Base-by-base conservation (phyloP, 2,329 filamentous ascomycete genomes). In the Fusarium sp. region DNA sequence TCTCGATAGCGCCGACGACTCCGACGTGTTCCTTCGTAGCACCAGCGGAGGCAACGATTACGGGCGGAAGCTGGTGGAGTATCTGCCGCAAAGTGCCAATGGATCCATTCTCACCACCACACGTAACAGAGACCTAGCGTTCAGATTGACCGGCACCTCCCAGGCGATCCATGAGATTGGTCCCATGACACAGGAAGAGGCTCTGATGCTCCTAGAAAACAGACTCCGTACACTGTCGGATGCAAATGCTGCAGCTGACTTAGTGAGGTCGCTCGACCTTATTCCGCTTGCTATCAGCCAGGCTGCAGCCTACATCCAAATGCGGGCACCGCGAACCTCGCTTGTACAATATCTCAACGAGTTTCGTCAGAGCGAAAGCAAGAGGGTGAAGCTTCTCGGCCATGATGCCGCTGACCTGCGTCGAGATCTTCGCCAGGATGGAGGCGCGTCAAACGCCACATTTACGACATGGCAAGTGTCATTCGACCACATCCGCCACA, bases 261-360 rank as follows among this genome's bases (percentile, higher is more conserved):
- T 45, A 12, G 42, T 45, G 23, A 18, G 15, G 8, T 7, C 23
- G 15, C 68, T 80, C 1, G 78, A 78, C 18, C 70, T 49, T 45
- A 75, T 78, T 48, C 77, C 78, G 14, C 72, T 80, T 13, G 78
- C 78, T 13, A 76, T 80, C 23, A 65, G 62, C 30, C 78, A 80
- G 45, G 76, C 78, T 17, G 75, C 74, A 2, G 64, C 71, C 44
- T 79, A 77, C 53, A 77, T 79, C 55, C 45, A 52, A 1, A 61
- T 60, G 18, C 57, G 70, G 23, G 37, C 11, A 14, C 75, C 73
- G 2, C 67, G 64, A 40, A 63, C 55, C 18, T 74, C 78, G 0
- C 62, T 80, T 1, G 20, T 54, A 35, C n/a, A 60, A 11, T 85
- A 83, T 52, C 62, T 82, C 2, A 40, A 75, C 6, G 45, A 76